A percentile compares a stretch with the other conserved stretches of the same genome.
These are phyloP conservation scores for Ampelomyces quisqualis DNA, from an alignment of 2,329 filamentous ascomycete species.

Conservation along the genomic window DNA sequence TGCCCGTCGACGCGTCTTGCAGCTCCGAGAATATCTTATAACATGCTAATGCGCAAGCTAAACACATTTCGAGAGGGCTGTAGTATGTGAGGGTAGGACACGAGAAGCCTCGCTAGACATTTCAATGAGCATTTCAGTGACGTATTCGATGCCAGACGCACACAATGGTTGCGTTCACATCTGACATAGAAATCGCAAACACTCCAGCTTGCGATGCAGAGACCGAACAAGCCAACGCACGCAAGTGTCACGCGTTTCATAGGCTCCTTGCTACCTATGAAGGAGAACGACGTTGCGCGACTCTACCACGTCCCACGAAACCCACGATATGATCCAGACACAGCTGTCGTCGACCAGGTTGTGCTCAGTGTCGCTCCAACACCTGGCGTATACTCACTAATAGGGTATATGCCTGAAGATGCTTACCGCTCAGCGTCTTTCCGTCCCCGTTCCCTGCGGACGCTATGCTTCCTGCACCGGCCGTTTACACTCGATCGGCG, in stretches of 20 bases:
- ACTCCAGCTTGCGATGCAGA: constrained; percentile 18
- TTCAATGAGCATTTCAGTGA: constrained; percentile 13
- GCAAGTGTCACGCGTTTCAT: constrained; percentile 31
- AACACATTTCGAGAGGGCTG: too few species aligned
- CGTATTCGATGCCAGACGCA: constrained; percentile 15
- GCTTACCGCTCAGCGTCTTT: background rate
- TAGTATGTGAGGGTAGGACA: too few species aligned
- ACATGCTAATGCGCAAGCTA: too few species aligned
- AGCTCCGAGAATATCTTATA: background rate
- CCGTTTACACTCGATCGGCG: constrained; percentile 36
- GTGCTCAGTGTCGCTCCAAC: constrained; percentile 38
- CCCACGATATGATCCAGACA: constrained; percentile 30
- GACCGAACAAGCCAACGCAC: constrained; percentile 28
- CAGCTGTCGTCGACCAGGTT: constrained; percentile 31
- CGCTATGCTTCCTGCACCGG: constrained; percentile 38
- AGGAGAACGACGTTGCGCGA: constrained; percentile 36
- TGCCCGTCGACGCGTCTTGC: background rate
- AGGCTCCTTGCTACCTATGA: constrained; percentile 31
- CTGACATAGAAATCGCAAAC: constrained; percentile 9
- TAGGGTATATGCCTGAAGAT: constrained; percentile 19
- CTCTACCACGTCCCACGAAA: constrained; percentile 39
- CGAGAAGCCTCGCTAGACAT: background rate
- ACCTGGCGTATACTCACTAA: constrained; percentile 30
- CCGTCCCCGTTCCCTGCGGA: constrained; percentile 22
- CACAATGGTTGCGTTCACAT: background rate